phyloP scores from a whole-genome alignment of 345 rosid species.

The Turritis glabra region DNA sequence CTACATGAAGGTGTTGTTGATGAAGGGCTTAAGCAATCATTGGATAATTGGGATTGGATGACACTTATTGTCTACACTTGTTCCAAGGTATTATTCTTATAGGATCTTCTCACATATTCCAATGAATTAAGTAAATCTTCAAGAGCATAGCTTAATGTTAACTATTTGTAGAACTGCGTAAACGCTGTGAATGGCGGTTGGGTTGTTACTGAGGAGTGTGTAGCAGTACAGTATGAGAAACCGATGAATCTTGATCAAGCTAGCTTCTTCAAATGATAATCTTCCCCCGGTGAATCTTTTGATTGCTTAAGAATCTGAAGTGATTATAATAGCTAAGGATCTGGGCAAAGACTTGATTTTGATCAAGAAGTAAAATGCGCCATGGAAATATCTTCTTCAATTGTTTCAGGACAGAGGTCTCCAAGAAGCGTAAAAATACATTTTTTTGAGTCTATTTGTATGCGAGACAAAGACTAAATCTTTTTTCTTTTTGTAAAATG shows the following conservation, averaged over 20 bases:
- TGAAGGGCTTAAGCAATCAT: slow-evolving; percentile 42
- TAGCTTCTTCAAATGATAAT: slow-evolving; percentile 29
- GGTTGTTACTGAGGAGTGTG: slow-evolving; percentile 59
- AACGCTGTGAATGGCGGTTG: slow-evolving; percentile 45
- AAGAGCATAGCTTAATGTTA: slow-evolving; percentile 1
- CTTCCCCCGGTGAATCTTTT: background rate
- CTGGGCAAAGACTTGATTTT: background rate
- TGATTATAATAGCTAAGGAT: background rate
- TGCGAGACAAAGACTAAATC: background rate
- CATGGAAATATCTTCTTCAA: slow-evolving; percentile 83
- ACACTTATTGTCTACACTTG: slow-evolving; percentile 78
- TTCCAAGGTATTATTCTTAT: slow-evolving; percentile 48
- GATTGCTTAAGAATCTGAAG: background rate
- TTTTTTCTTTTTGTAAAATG: background rate
- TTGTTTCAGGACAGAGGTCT: slow-evolving; percentile 77
- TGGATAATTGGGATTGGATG: slow-evolving; percentile 92
- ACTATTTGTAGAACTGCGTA: slow-evolving; percentile 61
- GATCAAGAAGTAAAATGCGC: slow-evolving; percentile 45
- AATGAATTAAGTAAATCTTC: slow-evolving; percentile 15
- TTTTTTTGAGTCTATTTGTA: background rate
- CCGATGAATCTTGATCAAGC: slow-evolving; percentile 41
- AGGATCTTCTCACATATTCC: slow-evolving; percentile 3
- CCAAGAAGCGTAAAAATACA: slow-evolving; percentile 53
- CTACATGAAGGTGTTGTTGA: slow-evolving; percentile 63
- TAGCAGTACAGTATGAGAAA: slow-evolving; percentile 61